Base-by-base conservation (phyloP, 164 flowering plant species). In the Aristolochia contorta region DNA sequence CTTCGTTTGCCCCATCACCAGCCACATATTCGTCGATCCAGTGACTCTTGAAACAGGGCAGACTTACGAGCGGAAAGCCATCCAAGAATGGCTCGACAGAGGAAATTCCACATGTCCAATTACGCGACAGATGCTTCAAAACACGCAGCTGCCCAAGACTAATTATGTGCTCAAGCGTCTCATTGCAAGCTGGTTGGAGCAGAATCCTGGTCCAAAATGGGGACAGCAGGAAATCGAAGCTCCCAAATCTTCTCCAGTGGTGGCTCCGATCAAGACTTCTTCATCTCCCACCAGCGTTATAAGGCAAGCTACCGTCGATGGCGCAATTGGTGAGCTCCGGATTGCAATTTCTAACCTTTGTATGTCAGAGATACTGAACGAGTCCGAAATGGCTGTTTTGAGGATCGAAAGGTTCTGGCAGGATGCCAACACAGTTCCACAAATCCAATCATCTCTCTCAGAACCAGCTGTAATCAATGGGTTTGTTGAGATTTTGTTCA, bases 31-130 rank as follows among this genome's bases (percentile, higher is more conserved):
- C 65, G 74, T 73, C 56, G 96, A 88, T 67, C 91, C 91, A 0
- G 96, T 88, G 59, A 88, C 96, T 15, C 86, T 88, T 20, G 96
- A 88, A 68, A 88, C 96, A 4, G 96, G 96, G 12, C 91, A 88
- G 75, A 88, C 96, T 2, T 88, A 85, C 60, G 96, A 88, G 70
- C 84, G 86, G 22, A 78, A 47, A 70, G 91, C 96, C 2, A 85
- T 88, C 33, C 85, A 81, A 65, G 96, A 88, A 67, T 88, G 96
- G 96, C 62, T 88, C 27, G 87, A 82, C 12, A 73, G 96, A 48
- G 96, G 96, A 0, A 85, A 82, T 67, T 78, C 82, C 5, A 82
- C 86, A 0, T 85, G 96, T 56, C 96, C 96, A 16, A 84, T 86
- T 20, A 88, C 92, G 0, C 82, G 90, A 49, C 96, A 88, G 72